These are phyloP conservation scores for Lepidopterella palustris DNA, from an alignment of 495 filamentous ascomycete species.

Conservation along the genomic window DNA sequence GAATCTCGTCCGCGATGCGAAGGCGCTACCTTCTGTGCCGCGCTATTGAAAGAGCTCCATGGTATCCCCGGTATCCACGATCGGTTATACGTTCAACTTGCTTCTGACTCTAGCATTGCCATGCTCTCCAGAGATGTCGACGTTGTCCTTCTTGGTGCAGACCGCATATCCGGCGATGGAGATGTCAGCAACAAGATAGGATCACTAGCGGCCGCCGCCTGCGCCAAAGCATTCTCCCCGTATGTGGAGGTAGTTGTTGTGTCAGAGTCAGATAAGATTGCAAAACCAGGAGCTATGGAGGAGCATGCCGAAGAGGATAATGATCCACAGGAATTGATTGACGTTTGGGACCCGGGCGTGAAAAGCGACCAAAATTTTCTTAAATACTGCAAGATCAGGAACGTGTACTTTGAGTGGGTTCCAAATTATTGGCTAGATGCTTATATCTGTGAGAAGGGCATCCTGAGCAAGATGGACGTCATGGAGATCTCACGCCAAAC, in stretches of 20 bases:
- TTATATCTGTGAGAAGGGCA: constrained; percentile 51
- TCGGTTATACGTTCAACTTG: constrained; percentile 42
- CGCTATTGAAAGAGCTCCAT: constrained; percentile 38
- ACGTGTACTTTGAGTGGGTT: constrained; percentile 64
- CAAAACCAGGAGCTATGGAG: constrained; percentile 38
- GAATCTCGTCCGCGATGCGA: constrained; percentile 53
- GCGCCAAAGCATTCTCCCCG: constrained; percentile 43
- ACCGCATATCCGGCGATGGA: constrained; percentile 50
- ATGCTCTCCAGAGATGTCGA: constrained; percentile 45
- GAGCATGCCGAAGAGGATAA: constrained; percentile 43
- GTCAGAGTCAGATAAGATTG: constrained; percentile 56
- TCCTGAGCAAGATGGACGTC: constrained; percentile 33
- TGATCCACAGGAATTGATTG: constrained; percentile 24
- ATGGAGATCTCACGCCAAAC: constrained; percentile 3
- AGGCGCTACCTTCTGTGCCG: constrained; percentile 51
- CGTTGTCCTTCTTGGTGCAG: constrained; percentile 56
- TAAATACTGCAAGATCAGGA: constrained; percentile 42
- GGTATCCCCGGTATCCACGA: constrained; percentile 12
- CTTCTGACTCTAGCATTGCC: constrained; percentile 56
- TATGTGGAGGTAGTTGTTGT: constrained; percentile 47
- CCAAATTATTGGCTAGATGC: constrained; percentile 46
- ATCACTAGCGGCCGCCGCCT: constrained; percentile 49
- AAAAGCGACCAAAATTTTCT: constrained; percentile 8
- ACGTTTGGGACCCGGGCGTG: constrained; percentile 7
- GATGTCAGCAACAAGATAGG: constrained; percentile 63